Evolutionary conservation across 1,139 yeast species (phyloP).

Genomic region (Lodderomyces parapsilosis): DNA sequence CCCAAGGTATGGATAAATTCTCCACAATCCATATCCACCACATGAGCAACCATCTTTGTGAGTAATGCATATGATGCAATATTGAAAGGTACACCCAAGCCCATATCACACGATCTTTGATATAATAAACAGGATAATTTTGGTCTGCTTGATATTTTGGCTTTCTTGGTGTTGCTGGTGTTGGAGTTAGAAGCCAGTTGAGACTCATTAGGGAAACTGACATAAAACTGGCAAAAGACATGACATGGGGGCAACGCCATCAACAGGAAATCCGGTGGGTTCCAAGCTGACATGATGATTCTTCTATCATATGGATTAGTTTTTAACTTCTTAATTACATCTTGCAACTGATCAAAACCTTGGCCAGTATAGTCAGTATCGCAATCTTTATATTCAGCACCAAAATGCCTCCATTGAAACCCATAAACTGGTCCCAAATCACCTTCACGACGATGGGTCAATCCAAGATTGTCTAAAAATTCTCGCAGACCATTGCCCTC

Average conservation of each 20-base stretch:
- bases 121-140: slow-evolving; percentile 82
- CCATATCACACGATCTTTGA: slow-evolving; percentile 99
- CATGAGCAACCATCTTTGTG: slow-evolving; percentile 93
- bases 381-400: slow-evolving; percentile 85
- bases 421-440: slow-evolving; percentile 99
- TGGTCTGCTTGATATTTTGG: slow-evolving; percentile 40
- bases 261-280: slow-evolving; percentile 86
- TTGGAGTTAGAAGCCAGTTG: not conserved
- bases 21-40: slow-evolving; percentile 91
- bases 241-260: slow-evolving; percentile 99
- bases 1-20: slow-evolving; percentile 95
- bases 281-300: slow-evolving; percentile 96
- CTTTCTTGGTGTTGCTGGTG: slow-evolving; percentile 14
- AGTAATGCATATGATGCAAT: slow-evolving; percentile 93
- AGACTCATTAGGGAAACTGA: slow-evolving; percentile 60
- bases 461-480: slow-evolving; percentile 79
- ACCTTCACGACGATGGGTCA: slow-evolving; percentile 80
- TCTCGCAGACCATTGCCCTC: slow-evolving; percentile 98
- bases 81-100: slow-evolving; percentile 96
- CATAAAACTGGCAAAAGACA: slow-evolving; percentile 93
- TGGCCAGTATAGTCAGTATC: slow-evolving; percentile 82
- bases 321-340: slow-evolving; percentile 75
- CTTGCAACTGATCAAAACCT: slow-evolving; percentile 87
- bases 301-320: slow-evolving; percentile 92
- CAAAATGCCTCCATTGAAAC: slow-evolving; percentile 99